phyloP scores from a whole-genome alignment of 2,329 filamentous ascomycete species.

The Exophiala xenobiotica region DNA sequence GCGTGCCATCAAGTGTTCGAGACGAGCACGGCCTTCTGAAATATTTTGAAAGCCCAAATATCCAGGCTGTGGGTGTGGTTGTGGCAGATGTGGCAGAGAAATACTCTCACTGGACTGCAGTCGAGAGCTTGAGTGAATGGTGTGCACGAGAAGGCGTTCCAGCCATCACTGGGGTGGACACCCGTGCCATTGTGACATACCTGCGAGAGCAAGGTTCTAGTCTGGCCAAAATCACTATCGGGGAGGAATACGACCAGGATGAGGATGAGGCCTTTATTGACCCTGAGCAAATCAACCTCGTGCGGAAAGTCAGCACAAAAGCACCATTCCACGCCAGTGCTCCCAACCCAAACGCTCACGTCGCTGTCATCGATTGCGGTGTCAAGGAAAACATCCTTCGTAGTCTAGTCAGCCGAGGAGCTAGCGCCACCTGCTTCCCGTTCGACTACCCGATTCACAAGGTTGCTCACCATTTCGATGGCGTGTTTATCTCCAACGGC shows the following conservation, averaged over 20 bases:
- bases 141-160: constrained; percentile 94
- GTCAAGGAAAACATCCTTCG: constrained; percentile 99
- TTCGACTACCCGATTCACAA: constrained; percentile 98
- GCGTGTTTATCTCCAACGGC: constrained; percentile 98
- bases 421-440: constrained; percentile 90
- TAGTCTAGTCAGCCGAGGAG: constrained; percentile 85
- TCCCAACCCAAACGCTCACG: constrained; percentile 77
- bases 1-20: constrained; percentile 80
- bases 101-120: constrained; percentile 98
- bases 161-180: constrained; percentile 95
- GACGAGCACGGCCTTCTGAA: constrained; percentile 89
- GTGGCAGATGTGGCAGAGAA: constrained; percentile 90
- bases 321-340: constrained; percentile 94
- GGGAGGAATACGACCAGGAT: constrained; percentile 97
- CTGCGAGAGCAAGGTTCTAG: constrained; percentile 96
- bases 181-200: constrained; percentile 91
- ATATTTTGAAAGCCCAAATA: constrained; percentile 97
- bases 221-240: constrained; percentile 87
- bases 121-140: constrained; percentile 90
- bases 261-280: constrained; percentile 96
- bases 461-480: constrained; percentile 95
- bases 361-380: constrained; percentile 95
- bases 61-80: constrained; percentile 93
- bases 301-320: constrained; percentile 96
- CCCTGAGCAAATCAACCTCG: constrained; percentile 93